Conservation (phyloP, 495 filamentous ascomycete species). For the Hypoxylon lienhwacheense region DNA sequence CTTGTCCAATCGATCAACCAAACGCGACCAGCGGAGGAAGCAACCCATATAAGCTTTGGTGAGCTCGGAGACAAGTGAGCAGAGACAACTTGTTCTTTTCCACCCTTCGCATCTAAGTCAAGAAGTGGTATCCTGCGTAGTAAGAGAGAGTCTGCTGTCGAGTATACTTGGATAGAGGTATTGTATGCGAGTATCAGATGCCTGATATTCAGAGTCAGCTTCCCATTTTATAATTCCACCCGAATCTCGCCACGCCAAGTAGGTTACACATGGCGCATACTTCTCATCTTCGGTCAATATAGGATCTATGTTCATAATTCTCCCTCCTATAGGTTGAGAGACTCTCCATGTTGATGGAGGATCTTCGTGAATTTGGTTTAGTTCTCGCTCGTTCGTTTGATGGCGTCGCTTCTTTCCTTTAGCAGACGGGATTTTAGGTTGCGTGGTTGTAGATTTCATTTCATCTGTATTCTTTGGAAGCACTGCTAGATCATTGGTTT, state of each 20-base stretch:
- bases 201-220: slow-evolving; percentile 50
- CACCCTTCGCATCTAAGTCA: slow-evolving; percentile 13
- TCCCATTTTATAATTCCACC: background rate
- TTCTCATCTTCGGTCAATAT: slow-evolving; percentile 78
- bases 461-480: background rate
- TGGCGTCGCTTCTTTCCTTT: slow-evolving; percentile 17
- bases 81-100: slow-evolving; percentile 49
- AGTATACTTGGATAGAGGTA: slow-evolving; percentile 75
- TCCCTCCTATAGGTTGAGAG: slow-evolving; percentile 65
- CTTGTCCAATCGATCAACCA: slow-evolving; percentile 77
- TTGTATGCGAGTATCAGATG: slow-evolving; percentile 66
- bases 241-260: background rate
- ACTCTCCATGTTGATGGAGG: slow-evolving; percentile 53
- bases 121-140: slow-evolving; percentile 58
- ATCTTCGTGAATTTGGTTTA: background rate
- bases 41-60: slow-evolving; percentile 66
- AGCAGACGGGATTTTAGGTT: background rate
- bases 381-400: slow-evolving; percentile 6
- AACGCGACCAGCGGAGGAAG: slow-evolving; percentile 64
- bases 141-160: slow-evolving; percentile 75
- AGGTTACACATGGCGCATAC: slow-evolving; percentile 51
- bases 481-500: slow-evolving; percentile 2
- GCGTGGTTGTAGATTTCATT: background rate
- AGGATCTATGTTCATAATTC: slow-evolving; percentile 73
- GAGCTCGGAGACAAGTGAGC: slow-evolving; percentile 62